Evolutionary conservation across 768 basidiomycete genomes (phyloP), one percentile per base, ranked within the genome.

Genomic region (Butyriboletus loyo): DNA sequence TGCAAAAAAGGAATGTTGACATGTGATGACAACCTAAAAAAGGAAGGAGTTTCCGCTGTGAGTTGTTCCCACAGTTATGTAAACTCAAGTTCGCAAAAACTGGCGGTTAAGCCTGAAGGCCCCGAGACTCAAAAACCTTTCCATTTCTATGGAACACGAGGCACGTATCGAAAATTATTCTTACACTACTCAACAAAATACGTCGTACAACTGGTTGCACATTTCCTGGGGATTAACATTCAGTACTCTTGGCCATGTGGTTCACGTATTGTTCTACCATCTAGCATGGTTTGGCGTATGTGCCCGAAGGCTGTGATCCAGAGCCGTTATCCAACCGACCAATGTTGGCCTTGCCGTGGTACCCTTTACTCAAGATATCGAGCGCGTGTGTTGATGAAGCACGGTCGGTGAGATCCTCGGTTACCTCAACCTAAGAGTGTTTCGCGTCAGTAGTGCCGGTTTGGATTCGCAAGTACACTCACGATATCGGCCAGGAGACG

Each of bases 401-500:
- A 31, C 73, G 59, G 35, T 76, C 65, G 13, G 70, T 66, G 27
- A 93, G 73, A 7, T 74, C 69, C 62, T 88, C 81, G 0, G 86
- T 87, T 27, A 89, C 68, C 61, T 85, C 81, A 27, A 91, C 71
- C 79, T 88, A 55, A 40, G 24, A 52, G 2, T 19, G 7, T 4
- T 28, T 24, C 19, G 0, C 22, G 31, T 66, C 32, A 55, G 49
- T 41, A 14, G 44, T 39, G 35, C 24, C 42, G 32, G 31, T 14
- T 41, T 42, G 48, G 41, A 7, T 24, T 39, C 24, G 8, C 22
- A 7, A 13, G 46, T 21, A 10, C n/a, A 72, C 84, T 68, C 60
- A 88, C 85, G 41, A 92, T 73, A 54, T 93, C 90, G 3, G 70
- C 69, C 21, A 92, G 69, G 22, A 93, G 77, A 49, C 82, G 77